phyloP scores from a whole-genome alignment of 768 basidiomycete genomes.

The Termitomyces sp. region DNA sequence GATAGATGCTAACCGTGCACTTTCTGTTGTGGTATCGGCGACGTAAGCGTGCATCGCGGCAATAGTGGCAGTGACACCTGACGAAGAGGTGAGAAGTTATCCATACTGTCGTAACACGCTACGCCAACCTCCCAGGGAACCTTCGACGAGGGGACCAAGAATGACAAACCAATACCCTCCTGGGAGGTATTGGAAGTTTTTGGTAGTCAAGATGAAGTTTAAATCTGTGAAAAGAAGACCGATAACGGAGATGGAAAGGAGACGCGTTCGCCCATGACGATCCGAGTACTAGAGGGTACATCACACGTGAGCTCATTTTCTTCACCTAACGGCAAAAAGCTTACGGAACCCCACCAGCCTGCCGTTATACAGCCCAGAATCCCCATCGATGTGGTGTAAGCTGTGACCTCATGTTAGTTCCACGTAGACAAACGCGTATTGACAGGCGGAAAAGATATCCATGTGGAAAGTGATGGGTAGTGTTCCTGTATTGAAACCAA shows the following conservation, averaged over 20 bases:
- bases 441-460: neutral
- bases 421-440: neutral
- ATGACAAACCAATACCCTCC: conserved; percentile 83
- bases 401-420: conserved; percentile 33
- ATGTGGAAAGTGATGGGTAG: neutral
- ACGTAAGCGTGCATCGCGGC: conserved; percentile 66
- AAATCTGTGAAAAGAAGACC: conserved; percentile 65
- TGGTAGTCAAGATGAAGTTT: conserved; percentile 64
- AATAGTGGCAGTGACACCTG: conserved; percentile 45
- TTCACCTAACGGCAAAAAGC: conserved; percentile 21
- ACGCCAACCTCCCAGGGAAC: conserved; percentile 64
- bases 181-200: conserved; percentile 58
- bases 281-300: conserved; percentile 62
- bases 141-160: conserved; percentile 64
- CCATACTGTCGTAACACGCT: conserved; percentile 4
- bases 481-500: too few species aligned
- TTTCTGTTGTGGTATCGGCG: conserved; percentile 61
- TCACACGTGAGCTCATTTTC: neutral
- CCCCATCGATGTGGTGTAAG: conserved; percentile 64
- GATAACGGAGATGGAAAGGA: conserved; percentile 59
- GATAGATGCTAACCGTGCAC: conserved; percentile 41
- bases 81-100: neutral
- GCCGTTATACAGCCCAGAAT: conserved; percentile 75
- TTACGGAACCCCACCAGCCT: conserved; percentile 83
- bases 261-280: conserved; percentile 64